phyloP scores from a whole-genome alignment of 2,329 filamentous ascomycete species.

The Diaporthe ampelina region DNA sequence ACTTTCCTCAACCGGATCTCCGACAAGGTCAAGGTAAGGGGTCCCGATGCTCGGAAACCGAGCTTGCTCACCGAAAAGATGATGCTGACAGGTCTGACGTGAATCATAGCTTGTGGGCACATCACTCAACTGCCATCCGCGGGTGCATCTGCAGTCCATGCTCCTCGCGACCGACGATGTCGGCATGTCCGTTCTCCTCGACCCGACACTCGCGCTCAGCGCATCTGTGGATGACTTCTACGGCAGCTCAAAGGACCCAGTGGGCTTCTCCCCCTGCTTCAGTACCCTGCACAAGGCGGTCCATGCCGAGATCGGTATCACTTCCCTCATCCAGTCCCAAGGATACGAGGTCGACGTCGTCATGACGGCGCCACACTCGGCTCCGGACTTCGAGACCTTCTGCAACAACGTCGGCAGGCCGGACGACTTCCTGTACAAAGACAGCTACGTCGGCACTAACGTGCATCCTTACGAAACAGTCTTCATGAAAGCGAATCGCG shows the following conservation, averaged over 20 bases:
- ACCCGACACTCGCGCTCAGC: constrained; percentile 45
- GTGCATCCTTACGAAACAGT: constrained; percentile 56
- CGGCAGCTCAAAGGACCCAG: constrained; percentile 44
- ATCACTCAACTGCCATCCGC: constrained; percentile 51
- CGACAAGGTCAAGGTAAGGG: constrained; percentile 49
- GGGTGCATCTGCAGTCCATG: constrained; percentile 52
- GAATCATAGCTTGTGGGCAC: constrained; percentile 52
- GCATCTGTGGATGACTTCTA: constrained; percentile 43
- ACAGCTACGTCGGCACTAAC: constrained; percentile 50
- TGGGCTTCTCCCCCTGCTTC: constrained; percentile 49
- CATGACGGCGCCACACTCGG: constrained; percentile 48
- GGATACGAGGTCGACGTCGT: constrained; percentile 51
- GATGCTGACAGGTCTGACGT: not conserved
- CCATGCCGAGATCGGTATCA: constrained; percentile 48
- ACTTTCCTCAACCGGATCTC: constrained; percentile 49
- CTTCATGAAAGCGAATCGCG: constrained; percentile 53
- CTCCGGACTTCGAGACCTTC: constrained; percentile 34
- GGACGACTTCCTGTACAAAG: constrained; percentile 47
- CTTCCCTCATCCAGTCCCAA: constrained; percentile 44
- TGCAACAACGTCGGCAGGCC: constrained; percentile 33
- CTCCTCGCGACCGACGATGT: constrained; percentile 52
- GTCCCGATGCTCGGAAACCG: not conserved
- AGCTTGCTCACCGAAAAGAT: not conserved
- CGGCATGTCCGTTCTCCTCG: constrained; percentile 51
- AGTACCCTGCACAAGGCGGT: constrained; percentile 45